phyloP scores from a whole-genome alignment of 169 alveolate species.

The Plasmodium falciparum region DNA sequence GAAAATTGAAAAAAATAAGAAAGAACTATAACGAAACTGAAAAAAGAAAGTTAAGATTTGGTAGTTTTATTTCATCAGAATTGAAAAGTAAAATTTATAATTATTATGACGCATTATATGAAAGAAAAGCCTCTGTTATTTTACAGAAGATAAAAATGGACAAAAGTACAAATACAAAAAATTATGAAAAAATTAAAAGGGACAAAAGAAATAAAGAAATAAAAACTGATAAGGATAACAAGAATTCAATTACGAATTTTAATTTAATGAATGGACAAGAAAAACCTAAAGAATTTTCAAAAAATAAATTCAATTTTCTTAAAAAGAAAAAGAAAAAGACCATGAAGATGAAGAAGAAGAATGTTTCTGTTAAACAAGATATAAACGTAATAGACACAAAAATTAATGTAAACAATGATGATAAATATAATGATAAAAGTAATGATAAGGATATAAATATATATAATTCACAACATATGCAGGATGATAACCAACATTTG shows the following conservation, averaged over 20 bases:
- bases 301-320: too few species aligned
- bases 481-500: too few species aligned
- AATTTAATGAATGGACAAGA: neutral
- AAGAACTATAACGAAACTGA: conserved; percentile 20
- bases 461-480: too few species aligned
- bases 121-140: conserved; percentile 13
- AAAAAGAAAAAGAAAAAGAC: too few species aligned
- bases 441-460: too few species aligned
- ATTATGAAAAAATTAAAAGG: neutral
- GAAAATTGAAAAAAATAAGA: conserved; percentile 39
- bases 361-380: too few species aligned
- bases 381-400: too few species aligned
- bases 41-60: conserved; percentile 45
- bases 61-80: conserved; percentile 22
- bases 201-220: neutral
- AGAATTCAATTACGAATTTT: neutral
- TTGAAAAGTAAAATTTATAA: conserved; percentile 48
- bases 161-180: too few species aligned
- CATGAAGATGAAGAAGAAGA: too few species aligned
- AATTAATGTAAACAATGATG: too few species aligned
- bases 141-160: neutral
- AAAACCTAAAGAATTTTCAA: too few species aligned
- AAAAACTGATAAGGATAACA: neutral
- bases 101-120: conserved; percentile 30
- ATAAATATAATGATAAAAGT: too few species aligned